phyloP scores from a whole-genome alignment of 2,329 filamentous ascomycete species.

The Gnomoniopsis sp. region DNA sequence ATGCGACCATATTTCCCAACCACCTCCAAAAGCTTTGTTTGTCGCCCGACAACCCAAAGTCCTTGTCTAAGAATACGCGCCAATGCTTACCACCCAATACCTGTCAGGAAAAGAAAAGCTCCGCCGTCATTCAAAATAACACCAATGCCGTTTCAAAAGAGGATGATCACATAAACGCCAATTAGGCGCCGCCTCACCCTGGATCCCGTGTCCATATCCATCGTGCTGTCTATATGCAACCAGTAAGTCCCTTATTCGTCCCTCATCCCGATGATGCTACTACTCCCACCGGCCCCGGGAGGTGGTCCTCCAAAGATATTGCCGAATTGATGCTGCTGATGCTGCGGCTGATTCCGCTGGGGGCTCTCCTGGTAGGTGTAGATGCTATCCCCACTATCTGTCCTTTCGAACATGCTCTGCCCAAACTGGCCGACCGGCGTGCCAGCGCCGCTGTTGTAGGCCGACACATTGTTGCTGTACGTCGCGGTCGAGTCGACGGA shows the following conservation, averaged over 20 bases:
- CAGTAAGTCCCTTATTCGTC: constrained; percentile 2
- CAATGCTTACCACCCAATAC: background rate
- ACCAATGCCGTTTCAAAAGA: too few relatives aligned
- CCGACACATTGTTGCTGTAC: constrained; percentile 11
- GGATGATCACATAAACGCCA: too few relatives aligned
- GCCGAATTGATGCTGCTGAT: constrained; percentile 5
- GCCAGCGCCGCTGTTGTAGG: constrained; percentile 14
- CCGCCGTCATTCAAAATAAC: constrained; percentile 1
- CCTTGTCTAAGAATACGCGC: background rate
- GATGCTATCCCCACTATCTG: constrained; percentile 9
- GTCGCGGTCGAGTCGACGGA: constrained; percentile 3
- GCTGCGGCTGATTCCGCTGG: constrained; percentile 2
- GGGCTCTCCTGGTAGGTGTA: constrained; percentile 14
- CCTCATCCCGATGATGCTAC: constrained; percentile 12
- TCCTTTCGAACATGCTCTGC: constrained; percentile 9
- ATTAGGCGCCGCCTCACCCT: too few relatives aligned
- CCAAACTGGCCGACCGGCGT: constrained; percentile 10
- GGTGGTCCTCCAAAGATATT: background rate
- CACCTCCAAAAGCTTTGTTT: background rate
- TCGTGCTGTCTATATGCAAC: background rate
- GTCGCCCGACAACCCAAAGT: background rate
- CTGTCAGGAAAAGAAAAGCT: too few relatives aligned
- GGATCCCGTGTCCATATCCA: background rate
- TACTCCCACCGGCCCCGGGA: constrained; percentile 1
- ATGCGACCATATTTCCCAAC: background rate